phyloP scores from a whole-genome alignment of 495 filamentous ascomycete genomes.

The Hypomontagnella submonticulosa region DNA sequence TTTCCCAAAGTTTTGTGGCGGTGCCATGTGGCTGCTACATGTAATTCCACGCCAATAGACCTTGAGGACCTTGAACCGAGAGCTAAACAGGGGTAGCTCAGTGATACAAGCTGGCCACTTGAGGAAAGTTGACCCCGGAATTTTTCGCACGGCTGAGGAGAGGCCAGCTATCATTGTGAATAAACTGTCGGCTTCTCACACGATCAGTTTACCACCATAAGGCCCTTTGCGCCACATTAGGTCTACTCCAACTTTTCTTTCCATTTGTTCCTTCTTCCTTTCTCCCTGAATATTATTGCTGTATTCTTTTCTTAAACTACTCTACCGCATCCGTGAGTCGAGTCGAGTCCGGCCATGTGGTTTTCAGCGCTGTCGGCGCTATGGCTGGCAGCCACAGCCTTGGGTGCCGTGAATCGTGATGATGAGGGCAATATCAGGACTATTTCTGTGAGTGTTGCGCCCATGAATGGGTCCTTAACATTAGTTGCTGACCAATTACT shows the following conservation, averaged over 20 bases:
- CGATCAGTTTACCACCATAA: conserved; percentile 30
- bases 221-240: conserved; percentile 31
- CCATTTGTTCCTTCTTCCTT: conserved; percentile 26
- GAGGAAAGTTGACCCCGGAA: conserved; percentile 39
- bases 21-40: too few species aligned
- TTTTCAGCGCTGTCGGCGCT: conserved; percentile 61
- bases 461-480: conserved; percentile 20
- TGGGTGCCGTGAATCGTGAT: conserved; percentile 53
- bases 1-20: too few species aligned
- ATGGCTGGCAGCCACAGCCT: conserved; percentile 65
- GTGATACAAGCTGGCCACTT: conserved; percentile 41
- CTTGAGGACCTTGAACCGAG: background rate
- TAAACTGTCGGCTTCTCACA: conserved; percentile 28
- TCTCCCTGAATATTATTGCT: conserved; percentile 27
- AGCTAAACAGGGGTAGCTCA: conserved; percentile 47
- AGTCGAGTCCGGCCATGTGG: conserved; percentile 54
- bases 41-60: too few species aligned
- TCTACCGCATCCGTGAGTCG: conserved; percentile 13
- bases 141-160: conserved; percentile 47
- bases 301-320: conserved; percentile 4
- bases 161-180: conserved; percentile 48
- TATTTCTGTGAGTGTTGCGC: conserved; percentile 60
- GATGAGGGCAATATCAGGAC: conserved; percentile 64
- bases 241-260: conserved; percentile 29
- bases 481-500: conserved; percentile 75